Conservation (phyloP, 2,329 filamentous ascomycete genomes). For the Colletotrichum salicis region DNA sequence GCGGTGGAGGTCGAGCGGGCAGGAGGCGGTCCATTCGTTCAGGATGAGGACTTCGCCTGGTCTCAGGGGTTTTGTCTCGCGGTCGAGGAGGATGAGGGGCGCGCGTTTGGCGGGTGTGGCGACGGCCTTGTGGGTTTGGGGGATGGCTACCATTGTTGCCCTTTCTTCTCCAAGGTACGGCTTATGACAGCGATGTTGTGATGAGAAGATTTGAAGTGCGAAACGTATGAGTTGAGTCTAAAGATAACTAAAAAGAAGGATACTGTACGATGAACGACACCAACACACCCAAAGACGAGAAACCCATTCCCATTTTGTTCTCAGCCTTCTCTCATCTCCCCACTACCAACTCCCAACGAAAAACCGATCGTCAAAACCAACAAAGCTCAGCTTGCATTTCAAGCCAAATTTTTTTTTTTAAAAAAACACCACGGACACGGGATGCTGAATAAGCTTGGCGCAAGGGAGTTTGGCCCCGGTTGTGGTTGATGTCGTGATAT, state of each 20-base stretch:
- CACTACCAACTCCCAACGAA: neutral
- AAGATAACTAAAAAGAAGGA: neutral
- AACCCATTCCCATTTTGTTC: neutral
- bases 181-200: neutral
- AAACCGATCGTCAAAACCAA: neutral
- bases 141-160: constrained; percentile 34
- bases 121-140: constrained; percentile 42
- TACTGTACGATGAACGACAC: neutral
- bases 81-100: constrained; percentile 39
- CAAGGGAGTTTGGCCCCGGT: constrained; percentile 13
- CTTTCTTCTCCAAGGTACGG: neutral
- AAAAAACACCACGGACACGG: neutral
- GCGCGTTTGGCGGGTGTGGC: constrained; percentile 37
- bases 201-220: neutral
- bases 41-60: constrained; percentile 63
- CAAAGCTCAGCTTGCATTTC: neutral
- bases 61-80: constrained; percentile 45
- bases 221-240: neutral
- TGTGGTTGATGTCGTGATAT: constrained; percentile 20
- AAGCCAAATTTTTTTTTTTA: no score
- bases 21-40: constrained; percentile 69
- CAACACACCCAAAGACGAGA: neutral
- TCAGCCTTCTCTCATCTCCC: neutral
- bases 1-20: constrained; percentile 70
- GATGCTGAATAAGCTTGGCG: constrained; percentile 21